Evolutionary conservation across 148 eudicot genomes (phyloP).

Genomic region (Mesembryanthemum crystallinum): DNA sequence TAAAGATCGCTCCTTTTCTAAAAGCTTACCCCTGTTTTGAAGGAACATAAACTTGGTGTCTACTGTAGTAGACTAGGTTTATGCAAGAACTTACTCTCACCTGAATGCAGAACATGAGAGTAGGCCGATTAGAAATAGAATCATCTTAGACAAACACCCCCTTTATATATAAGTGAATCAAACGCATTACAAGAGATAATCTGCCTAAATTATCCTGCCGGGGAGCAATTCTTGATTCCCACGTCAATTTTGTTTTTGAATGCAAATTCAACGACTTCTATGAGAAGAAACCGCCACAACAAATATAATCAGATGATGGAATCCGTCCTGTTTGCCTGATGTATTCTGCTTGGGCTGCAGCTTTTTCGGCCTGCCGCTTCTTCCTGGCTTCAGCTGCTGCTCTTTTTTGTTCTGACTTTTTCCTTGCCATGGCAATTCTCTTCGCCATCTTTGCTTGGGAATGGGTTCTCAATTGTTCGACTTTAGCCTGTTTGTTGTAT

Average conservation of each 20-base stretch:
- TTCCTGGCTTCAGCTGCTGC: constrained; percentile 69
- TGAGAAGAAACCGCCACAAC: constrained; percentile 79
- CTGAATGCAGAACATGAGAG: not conserved
- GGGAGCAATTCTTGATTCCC: not conserved
- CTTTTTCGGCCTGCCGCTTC: constrained; percentile 56
- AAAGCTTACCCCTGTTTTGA: too few relatives aligned
- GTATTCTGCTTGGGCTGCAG: constrained; percentile 66
- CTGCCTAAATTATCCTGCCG: not conserved
- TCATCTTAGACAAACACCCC: constrained; percentile 1
- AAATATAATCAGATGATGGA: constrained; percentile 52
- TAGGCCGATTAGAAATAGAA: too few relatives aligned
- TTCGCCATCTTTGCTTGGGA: constrained; percentile 90
- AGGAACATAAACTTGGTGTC: too few relatives aligned
- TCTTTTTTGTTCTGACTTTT: constrained; percentile 68
- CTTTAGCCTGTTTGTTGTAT: constrained; percentile 56
- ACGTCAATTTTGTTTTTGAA: not conserved
- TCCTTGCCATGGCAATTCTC: constrained; percentile 69
- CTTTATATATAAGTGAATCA: not conserved
- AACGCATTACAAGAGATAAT: not conserved
- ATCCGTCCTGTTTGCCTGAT: constrained; percentile 80
- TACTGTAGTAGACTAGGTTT: too few relatives aligned
- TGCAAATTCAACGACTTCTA: constrained; percentile 15
- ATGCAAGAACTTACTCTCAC: too few relatives aligned
- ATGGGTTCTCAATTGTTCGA: constrained; percentile 73
- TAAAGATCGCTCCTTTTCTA: too few relatives aligned